Percentiles rank a stretch among this genome's conserved stretches.
Conservation (phyloP, 2,329 filamentous ascomycete genomes). For the Paraphoma sp. region DNA sequence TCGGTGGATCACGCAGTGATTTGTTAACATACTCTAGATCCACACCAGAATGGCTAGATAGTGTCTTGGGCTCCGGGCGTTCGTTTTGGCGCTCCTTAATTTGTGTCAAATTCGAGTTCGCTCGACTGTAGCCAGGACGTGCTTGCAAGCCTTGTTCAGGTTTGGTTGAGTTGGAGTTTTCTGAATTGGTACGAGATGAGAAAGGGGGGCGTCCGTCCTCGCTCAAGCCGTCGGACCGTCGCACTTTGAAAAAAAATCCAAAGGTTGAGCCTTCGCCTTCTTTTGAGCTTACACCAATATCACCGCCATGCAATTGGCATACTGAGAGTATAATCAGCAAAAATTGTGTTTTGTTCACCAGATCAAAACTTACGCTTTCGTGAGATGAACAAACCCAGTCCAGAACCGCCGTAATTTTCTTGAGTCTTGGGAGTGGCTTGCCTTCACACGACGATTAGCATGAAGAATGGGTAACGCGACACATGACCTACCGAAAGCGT, state of each 20-base stretch:
- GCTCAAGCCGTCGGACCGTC: constrained; percentile 26
- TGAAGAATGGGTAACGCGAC: neutral
- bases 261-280: constrained; percentile 47
- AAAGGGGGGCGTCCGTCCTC: constrained; percentile 35
- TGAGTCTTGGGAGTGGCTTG: constrained; percentile 50
- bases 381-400: constrained; percentile 47
- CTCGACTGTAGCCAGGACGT: constrained; percentile 35
- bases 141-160: constrained; percentile 15
- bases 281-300: constrained; percentile 45
- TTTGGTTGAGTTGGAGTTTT: constrained; percentile 12
- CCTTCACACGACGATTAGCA: constrained; percentile 11
- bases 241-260: constrained; percentile 47
- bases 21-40: constrained; percentile 21
- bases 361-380: constrained; percentile 36
- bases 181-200: constrained; percentile 32
- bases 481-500: constrained; percentile 45
- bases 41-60: constrained; percentile 15
- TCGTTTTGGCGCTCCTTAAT: constrained; percentile 32
- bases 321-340: constrained; percentile 23
- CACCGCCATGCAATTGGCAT: constrained; percentile 47
- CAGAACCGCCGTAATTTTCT: constrained; percentile 52
- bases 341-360: neutral
- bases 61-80: constrained; percentile 11
- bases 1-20: constrained; percentile 42
- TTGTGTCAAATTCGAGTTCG: constrained; percentile 33